Evolutionary conservation across 2,329 filamentous ascomycete genomes (phyloP), one percentile per base, ranked within the genome.

Genomic region (Malbranchea cinnamomea): DNA sequence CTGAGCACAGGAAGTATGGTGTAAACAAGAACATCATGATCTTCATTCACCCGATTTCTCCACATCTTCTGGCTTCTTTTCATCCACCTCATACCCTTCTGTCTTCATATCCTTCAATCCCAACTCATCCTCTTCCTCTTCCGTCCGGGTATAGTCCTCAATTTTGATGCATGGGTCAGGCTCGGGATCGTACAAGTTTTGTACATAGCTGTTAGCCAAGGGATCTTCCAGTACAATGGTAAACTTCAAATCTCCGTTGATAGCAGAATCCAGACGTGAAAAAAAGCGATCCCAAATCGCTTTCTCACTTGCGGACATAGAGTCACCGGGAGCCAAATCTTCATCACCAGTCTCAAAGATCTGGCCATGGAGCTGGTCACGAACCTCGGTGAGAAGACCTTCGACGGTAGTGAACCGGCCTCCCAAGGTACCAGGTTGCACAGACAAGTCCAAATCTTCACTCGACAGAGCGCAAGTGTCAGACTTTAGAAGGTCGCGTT

Each of bases 371-470:
- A 98, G 67, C 53, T 98, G 87, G 49, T 89, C 77, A 38, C 85
- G 79, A 36, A 98, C 81, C 51, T 98, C 82, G 0, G 83, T 89
- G 32, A 95, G 65, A 12, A 95, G 71, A 37, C 89, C 89, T 56
- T 98, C 89, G 12, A 98, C 77, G 1, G 89, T 98, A 12, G 89
- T 98, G 63, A 98, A 98, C 34, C 89, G 77, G 11, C 89, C 89
- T 37, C 89, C 89, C 11, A 98, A 72, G 0, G 89, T 98, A 33
- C 89, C 89, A 0, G 87, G 84, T 55, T 92, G 84, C 39, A 95
- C 83, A 31, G 75, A 72, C 7, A 98, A 73, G 42, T 77, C 72
- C 11, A 95, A 74, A 50, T 98, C 85, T 1, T 83, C 79, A 52
- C 84, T 92, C 46, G 77, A 72, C 37, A 98, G 67, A 8, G 74